Percentiles rank a stretch among this genome's conserved stretches.
Conservation (phyloP, 2,329 filamentous ascomycete genomes). For the Aspergillus tamarii region DNA sequence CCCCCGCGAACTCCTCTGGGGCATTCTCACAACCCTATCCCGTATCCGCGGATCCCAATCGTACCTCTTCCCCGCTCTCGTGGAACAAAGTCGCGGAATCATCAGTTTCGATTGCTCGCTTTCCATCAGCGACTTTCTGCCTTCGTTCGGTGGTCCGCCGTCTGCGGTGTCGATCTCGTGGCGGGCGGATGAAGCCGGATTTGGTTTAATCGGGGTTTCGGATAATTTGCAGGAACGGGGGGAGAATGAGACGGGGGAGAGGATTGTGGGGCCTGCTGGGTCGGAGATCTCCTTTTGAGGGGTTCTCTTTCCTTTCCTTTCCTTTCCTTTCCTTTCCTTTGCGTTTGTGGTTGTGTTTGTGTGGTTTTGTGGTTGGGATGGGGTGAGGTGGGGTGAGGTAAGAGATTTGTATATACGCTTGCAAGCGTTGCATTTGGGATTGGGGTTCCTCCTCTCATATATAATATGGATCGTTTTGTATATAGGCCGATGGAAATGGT, state of each 20-base stretch:
- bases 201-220: not conserved
- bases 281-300: not conserved
- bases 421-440: not conserved
- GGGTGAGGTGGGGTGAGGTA: too few relatives aligned
- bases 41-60: constrained; percentile 44
- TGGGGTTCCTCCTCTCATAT: not conserved
- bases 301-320: not conserved
- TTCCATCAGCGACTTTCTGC: constrained; percentile 32
- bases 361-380: not conserved
- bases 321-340: not conserved
- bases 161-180: not conserved
- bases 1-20: constrained; percentile 42
- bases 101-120: constrained; percentile 36
- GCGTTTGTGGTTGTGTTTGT: not conserved
- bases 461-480: not conserved
- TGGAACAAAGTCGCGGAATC: constrained; percentile 36
- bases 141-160: constrained; percentile 19
- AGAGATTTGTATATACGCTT: not conserved
- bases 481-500: not conserved
- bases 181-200: not conserved
- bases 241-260: not conserved
- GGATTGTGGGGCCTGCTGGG: not conserved
- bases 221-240: not conserved
- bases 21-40: constrained; percentile 41
- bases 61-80: constrained; percentile 37